These are phyloP conservation scores for Mycena pura DNA, from an alignment of 768 basidiomycete species.

Conservation along the genomic window DNA sequence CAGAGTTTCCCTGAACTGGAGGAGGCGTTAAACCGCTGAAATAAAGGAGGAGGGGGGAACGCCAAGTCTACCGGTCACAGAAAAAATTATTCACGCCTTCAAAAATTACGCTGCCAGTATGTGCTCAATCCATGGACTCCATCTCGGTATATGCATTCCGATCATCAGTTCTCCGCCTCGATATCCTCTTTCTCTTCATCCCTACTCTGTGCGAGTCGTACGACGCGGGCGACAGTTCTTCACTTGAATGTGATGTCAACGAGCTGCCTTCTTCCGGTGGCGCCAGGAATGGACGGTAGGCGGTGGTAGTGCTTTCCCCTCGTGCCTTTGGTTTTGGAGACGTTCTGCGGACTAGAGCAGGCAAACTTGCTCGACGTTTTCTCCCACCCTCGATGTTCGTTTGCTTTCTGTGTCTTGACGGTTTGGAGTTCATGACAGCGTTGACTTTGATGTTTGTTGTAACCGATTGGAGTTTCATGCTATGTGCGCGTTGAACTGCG, in stretches of 20 bases:
- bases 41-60: constrained; percentile 11
- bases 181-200: constrained; percentile 21
- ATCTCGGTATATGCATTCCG: constrained; percentile 15
- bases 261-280: constrained; percentile 6
- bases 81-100: constrained; percentile 1
- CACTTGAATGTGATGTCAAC: constrained; percentile 16
- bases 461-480: constrained; percentile 15
- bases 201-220: constrained; percentile 15
- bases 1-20: constrained; percentile 77
- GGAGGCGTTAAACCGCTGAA: constrained; percentile 32
- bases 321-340: constrained; percentile 16
- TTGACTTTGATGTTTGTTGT: constrained; percentile 7
- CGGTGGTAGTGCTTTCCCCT: constrained; percentile 15
- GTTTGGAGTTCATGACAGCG: constrained; percentile 10
- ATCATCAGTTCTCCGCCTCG: constrained; percentile 13
- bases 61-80: neutral
- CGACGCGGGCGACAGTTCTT: constrained; percentile 8
- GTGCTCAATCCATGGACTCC: constrained; percentile 7
- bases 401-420: constrained; percentile 16
- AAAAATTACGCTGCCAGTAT: too few species aligned
- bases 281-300: constrained; percentile 5
- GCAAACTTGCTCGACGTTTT: constrained; percentile 14
- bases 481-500: constrained; percentile 16
- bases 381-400: constrained; percentile 1
- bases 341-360: neutral